Conservation (phyloP, 108 stramenopile genomes). For the Pseudonitzschia pungens region DNA sequence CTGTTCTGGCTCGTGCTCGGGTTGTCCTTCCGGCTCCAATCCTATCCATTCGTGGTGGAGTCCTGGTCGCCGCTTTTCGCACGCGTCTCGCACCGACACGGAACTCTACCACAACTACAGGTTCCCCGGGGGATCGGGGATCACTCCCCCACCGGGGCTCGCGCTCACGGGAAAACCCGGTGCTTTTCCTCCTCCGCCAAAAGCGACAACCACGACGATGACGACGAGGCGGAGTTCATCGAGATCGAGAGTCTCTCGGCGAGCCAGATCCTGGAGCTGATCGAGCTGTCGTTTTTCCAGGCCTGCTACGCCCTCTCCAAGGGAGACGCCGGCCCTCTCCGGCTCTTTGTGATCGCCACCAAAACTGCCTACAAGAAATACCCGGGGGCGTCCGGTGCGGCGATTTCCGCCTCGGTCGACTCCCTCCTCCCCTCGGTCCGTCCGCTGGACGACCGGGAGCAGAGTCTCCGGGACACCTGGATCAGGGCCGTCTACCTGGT, state of each 20-base stretch:
- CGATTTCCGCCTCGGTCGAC: background rate
- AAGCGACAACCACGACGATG: background rate
- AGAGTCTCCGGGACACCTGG: slow-evolving; percentile 5
- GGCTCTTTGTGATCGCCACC: slow-evolving; percentile 5
- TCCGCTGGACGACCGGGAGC: slow-evolving; percentile 1
- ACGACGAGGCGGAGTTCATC: background rate
- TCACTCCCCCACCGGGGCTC: no score
- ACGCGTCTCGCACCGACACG: no score
- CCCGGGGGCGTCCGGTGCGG: background rate
- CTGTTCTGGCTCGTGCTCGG: no score
- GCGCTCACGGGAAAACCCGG: no score
- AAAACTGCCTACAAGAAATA: background rate
- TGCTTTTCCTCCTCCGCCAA: background rate
- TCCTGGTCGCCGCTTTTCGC: background rate
- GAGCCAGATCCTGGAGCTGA: slow-evolving; percentile 4
- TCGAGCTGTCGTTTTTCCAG: slow-evolving; percentile 12
- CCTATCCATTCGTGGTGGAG: background rate
- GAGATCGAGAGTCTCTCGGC: background rate
- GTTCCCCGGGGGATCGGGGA: no score
- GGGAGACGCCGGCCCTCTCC: slow-evolving; percentile 5
- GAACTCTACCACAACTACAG: no score
- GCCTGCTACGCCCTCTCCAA: background rate
- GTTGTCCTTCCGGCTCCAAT: background rate
- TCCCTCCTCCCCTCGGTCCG: background rate
- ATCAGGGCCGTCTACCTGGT: slow-evolving; percentile 9